A percentile compares a stretch with the other conserved stretches of the same genome.
phyloP scores from a whole-genome alignment of 768 basidiomycete genomes.

The Pluteus cervinus region DNA sequence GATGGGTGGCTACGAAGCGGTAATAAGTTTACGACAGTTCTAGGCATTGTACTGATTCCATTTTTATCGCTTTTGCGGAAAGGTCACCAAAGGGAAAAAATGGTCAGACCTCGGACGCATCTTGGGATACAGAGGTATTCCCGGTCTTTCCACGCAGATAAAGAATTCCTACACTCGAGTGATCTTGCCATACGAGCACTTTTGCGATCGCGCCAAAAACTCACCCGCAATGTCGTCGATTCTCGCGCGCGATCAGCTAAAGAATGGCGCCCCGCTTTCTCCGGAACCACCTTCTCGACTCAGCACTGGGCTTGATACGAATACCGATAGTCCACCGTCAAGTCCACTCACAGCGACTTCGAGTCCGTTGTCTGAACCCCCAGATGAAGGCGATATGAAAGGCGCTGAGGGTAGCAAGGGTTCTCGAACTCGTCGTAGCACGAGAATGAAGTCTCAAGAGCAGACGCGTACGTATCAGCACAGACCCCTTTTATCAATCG shows the following conservation, averaged over 20 bases:
- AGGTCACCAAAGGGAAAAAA: slow-evolving; percentile 81
- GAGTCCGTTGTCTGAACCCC: slow-evolving; percentile 73
- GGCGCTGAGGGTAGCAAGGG: slow-evolving; percentile 43
- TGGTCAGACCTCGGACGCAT: slow-evolving; percentile 85
- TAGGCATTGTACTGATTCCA: no score
- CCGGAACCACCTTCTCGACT: slow-evolving; percentile 33
- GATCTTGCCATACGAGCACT: slow-evolving; percentile 94
- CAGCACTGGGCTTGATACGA: slow-evolving; percentile 25
- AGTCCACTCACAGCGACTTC: slow-evolving; percentile 76
- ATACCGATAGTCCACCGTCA: slow-evolving; percentile 54
- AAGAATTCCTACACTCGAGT: slow-evolving; percentile 87
- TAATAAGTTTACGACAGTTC: slow-evolving; percentile 40
- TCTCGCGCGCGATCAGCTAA: slow-evolving; percentile 41
- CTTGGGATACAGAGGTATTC: slow-evolving; percentile 78
- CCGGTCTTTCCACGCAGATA: slow-evolving; percentile 80
- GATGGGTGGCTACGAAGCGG: slow-evolving; percentile 82
- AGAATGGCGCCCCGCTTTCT: slow-evolving; percentile 45
- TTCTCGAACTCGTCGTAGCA: slow-evolving; percentile 43
- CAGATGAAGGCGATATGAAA: slow-evolving; percentile 66
- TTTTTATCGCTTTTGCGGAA: slow-evolving; percentile 14
- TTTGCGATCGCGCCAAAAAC: slow-evolving; percentile 68
- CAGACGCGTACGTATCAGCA: slow-evolving; percentile 33
- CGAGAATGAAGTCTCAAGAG: slow-evolving; percentile 48
- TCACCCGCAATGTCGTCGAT: slow-evolving; percentile 43
- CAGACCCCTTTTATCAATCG: no score